Base-by-base conservation (phyloP, 257 asterid genomes). In the Cynanchum wilfordii region DNA sequence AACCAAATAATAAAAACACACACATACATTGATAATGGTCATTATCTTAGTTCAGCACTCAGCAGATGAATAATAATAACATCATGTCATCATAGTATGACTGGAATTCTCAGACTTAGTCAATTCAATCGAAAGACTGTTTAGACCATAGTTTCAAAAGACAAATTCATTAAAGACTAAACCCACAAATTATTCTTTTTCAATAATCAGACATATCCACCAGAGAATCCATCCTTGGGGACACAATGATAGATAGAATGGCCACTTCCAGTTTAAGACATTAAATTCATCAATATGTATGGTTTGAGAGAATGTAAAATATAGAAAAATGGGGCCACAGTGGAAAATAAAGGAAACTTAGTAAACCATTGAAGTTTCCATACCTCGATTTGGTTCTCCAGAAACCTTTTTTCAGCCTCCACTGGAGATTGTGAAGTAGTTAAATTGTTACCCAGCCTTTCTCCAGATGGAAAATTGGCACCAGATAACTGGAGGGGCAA, bases 311-410 rank as follows among this genome's bases (percentile, higher is more conserved):
- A 25, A 51, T 66, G 63, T 67, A 30, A 62, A 62, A 60, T 17
- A 38, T 17, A 63, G 20, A 10, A 19, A 66, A 56, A 51, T 56
- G 51, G 55, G 45, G 66, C 30, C 54, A n/a, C 47, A 69, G 2
- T 51, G 49, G 9, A 45, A 72, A 70, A 27, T 20, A 27, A 50
- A 68, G 27, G 50, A 80, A 65, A 68, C 27, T 66, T 29, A 68
- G 57, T 9, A 49, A 36, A 77, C 50, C 57, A 40, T 55, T n/a
- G 73, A 60, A 69, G 73, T 62, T 45, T 40, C 70, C 76, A 69
- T 84, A 94, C 98, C 97, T 91, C 88, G 82, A 91, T 91, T 81
- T 89, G 96, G 57, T 85, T 86, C 86, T 87, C 76, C 58, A 93
- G 71, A 70, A 83, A 57, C 76, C 70, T 84, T 80, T 57, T 89